Evolutionary conservation across 2,329 filamentous ascomycete genomes (phyloP).

Genomic region (Pseudonectria foliicola): DNA sequence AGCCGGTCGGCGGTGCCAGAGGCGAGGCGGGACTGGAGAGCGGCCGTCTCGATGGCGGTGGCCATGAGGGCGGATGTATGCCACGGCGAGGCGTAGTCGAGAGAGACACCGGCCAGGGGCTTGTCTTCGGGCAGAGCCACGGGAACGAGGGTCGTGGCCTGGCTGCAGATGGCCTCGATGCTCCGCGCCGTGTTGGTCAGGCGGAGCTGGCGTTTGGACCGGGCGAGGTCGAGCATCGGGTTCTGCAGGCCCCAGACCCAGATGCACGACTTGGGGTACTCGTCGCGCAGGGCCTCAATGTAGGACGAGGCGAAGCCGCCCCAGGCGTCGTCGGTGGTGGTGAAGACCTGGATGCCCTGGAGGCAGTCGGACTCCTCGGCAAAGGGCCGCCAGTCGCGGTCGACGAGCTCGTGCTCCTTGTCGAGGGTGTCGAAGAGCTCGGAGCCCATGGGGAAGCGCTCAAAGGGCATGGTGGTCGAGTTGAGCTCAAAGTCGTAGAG

Average conservation of each 20-base stretch:
- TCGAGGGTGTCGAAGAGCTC: slow-evolving; percentile 69
- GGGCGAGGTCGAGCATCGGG: slow-evolving; percentile 41
- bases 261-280: slow-evolving; percentile 80
- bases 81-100: slow-evolving; percentile 66
- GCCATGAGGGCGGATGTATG: slow-evolving; percentile 70
- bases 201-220: slow-evolving; percentile 47
- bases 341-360: slow-evolving; percentile 76
- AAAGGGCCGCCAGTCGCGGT: slow-evolving; percentile 84
- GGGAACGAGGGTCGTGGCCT: slow-evolving; percentile 73
- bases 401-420: slow-evolving; percentile 76
- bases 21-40: slow-evolving; percentile 65
- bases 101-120: slow-evolving; percentile 48
- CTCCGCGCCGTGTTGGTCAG: slow-evolving; percentile 69
- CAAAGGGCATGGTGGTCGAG: slow-evolving; percentile 75
- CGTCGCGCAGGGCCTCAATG: slow-evolving; percentile 73
- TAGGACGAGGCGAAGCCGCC: slow-evolving; percentile 69
- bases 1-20: slow-evolving; percentile 37
- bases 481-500: slow-evolving; percentile 81
- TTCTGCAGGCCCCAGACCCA: slow-evolving; percentile 84
- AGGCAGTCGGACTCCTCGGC: slow-evolving; percentile 89
- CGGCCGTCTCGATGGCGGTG: slow-evolving; percentile 70
- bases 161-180: slow-evolving; percentile 58
- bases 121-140: slow-evolving; percentile 54
- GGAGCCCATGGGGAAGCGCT: slow-evolving; percentile 79
- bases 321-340: slow-evolving; percentile 71